Conservation (phyloP, 2,329 filamentous ascomycete species). For the Aspergillus hortae region DNA sequence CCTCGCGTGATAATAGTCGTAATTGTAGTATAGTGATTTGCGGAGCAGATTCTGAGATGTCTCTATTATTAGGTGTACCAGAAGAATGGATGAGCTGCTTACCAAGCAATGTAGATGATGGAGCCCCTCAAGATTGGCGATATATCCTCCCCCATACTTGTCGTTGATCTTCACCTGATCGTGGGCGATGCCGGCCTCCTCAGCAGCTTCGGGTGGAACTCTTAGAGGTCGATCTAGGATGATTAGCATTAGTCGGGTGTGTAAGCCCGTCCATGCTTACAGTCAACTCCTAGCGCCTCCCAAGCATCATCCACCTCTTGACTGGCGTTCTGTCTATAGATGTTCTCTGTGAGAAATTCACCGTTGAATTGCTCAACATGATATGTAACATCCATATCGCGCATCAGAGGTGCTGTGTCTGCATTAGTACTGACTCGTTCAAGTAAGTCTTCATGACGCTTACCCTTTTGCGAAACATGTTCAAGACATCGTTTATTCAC, state of each 20-base stretch:
- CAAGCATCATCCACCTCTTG: conserved; percentile 58
- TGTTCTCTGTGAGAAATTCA: conserved; percentile 52
- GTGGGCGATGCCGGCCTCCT: conserved; percentile 47
- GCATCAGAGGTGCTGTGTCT: conserved; percentile 31
- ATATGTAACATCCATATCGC: conserved; percentile 43
- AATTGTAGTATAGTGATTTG: conserved; percentile 58
- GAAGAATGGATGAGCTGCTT: conserved; percentile 5
- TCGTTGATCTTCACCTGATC: conserved; percentile 56
- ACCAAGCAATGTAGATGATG: conserved; percentile 52
- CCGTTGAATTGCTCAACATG: conserved; percentile 51
- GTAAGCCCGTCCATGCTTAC: conserved; percentile 31
- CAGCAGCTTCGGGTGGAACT: conserved; percentile 49
- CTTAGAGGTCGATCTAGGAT: conserved; percentile 46
- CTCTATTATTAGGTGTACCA: not conserved
- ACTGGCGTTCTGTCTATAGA: conserved; percentile 50
- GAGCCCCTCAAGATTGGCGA: conserved; percentile 29
- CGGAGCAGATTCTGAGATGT: conserved; percentile 54
- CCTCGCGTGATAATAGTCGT: conserved; percentile 53
- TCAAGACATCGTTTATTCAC: conserved; percentile 19
- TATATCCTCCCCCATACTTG: conserved; percentile 57
- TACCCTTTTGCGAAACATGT: conserved; percentile 25
- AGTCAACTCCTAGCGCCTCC: conserved; percentile 51
- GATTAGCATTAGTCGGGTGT: not conserved
- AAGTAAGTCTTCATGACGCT: not conserved
- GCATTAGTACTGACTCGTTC: not conserved